Base-by-base conservation (phyloP, 1,284 basidiomycete species). In the Tilletia walkeri region DNA sequence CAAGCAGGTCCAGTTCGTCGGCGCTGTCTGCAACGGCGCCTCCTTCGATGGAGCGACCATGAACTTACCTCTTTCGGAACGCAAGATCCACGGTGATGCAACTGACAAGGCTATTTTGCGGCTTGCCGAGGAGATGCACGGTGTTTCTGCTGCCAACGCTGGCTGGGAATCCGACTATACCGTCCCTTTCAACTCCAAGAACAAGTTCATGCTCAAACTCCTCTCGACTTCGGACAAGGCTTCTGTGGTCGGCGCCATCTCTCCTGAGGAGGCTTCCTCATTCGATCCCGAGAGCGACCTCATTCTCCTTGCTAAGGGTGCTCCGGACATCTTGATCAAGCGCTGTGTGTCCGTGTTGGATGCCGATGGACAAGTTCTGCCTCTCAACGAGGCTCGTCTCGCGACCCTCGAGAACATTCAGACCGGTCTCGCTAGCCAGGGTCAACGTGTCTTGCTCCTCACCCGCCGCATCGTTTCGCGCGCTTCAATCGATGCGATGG, bases 41-140 rank as follows among this genome's bases (percentile, higher is more conserved):
- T 85, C 84, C 41, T 90, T 90, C 68, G 87, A 88, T 66, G 81
- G 82, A 39, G 66, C 67, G 4, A 78, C 81, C 1, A 73, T 77
- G 0, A 78, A 77, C 10, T 76, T 84, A 53, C 85, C 88, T 1
- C 53, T 87, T 10, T 81, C 84, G 0, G 84, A 87, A 18, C 86
- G 87, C 41, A 80, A 79, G 47, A 81, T 90, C 76, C 88, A 88
- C 72, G 89, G 89, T 10, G 89, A 90, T 78, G 87, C 89, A 2
- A 90, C 89, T 0, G 89, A 90, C 73, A 88, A 86, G 14, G 89
- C 89, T 4, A 85, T 90, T 47, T 86, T 90, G 20, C 86, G 88
- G 54, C 89, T 89, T 74, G 86, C 88, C 0, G 89, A 89, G 75
- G 81, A 82, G 6, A 76, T 89, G 9, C 67, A 78, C 54, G 78